Base-by-base conservation (phyloP, 371 early-diverging fungal species). In the Syncephalastrum monosporum region DNA sequence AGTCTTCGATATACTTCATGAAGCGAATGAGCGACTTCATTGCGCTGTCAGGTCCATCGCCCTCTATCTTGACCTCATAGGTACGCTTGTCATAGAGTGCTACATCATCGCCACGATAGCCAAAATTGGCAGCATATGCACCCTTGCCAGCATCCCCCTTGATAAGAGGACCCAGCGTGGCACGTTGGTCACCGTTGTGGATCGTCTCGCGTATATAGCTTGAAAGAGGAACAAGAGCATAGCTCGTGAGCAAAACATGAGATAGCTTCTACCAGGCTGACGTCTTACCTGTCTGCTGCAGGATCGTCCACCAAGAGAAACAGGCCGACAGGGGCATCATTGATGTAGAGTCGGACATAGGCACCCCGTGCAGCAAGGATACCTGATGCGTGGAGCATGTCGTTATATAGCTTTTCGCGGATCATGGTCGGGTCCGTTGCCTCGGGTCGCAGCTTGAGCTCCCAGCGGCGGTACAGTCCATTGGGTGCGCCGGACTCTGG, bases 151-250 rank as follows among this genome's bases (percentile, higher is more conserved):
- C 69, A 59, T 77, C 72, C 7, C 67, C 71, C 59, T 76, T 61
- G 45, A 70, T 63, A 10, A 33, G 38, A 10, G 38, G 38, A 12
- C 38, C 38, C 8, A 57, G 8, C 0, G 33, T 24, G n/a, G 57
- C 59, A 0, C 50, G 17, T 8, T 50, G 3, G 19, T 73, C 60
- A 0, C 71, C 71, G 12, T 56, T 51, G 47, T 78, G 59, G 27
- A 78, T 54, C 0, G 73, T 72, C 57, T 78, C 69, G 27, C 68
- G 63, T 17, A 73, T 41, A 55, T 68, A 78, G 1, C 70, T 70
- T 33, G 12, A 33, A 2, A 10, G 12, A 10, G 12, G 12, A 33
- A 0, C 6, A 33, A 33, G 29, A 29, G 7, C 4, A 29, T 6
- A 7, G 4, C 2, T 6, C 38, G 12, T 33, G 12, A 33, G 38